Conservation (phyloP, 305 asterid species). For the Fraxinus baroniana region DNA sequence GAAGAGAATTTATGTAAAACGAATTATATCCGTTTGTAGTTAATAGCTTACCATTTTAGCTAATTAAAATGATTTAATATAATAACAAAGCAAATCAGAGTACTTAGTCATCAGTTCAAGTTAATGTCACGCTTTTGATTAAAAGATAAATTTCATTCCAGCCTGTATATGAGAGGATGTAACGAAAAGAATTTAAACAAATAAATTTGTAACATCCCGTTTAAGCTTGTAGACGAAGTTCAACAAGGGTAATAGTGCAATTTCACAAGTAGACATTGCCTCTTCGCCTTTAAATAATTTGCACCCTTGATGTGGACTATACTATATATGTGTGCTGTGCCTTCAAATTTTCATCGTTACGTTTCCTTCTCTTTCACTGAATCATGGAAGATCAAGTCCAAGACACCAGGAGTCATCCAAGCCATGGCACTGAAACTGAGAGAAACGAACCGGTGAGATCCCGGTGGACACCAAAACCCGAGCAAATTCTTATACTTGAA, state of each 20-base stretch:
- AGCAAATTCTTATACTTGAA: conserved; percentile 69
- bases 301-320: conserved; percentile 9
- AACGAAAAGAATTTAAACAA: background rate
- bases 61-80: too few relatives aligned
- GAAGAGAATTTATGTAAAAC: background rate
- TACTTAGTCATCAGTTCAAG: background rate
- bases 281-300: background rate
- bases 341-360: background rate
- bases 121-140: background rate
- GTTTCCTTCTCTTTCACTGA: background rate
- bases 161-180: background rate
- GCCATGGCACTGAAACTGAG: conserved; percentile 17
- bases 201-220: background rate
- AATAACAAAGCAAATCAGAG: background rate
- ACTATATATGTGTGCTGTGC: background rate
- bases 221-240: background rate
- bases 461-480: conserved; percentile 80
- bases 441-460: conserved; percentile 44
- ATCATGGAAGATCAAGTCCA: conserved; percentile 49
- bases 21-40: too few relatives aligned
- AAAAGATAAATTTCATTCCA: background rate
- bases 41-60: background rate
- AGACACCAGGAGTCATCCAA: conserved; percentile 17
- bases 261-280: conserved; percentile 4
- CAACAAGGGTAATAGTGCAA: conserved; percentile 1